Evolutionary conservation across 2,329 filamentous ascomycete genomes (phyloP), one percentile per base, ranked within the genome.

Genomic region (Penicillium sp.): DNA sequence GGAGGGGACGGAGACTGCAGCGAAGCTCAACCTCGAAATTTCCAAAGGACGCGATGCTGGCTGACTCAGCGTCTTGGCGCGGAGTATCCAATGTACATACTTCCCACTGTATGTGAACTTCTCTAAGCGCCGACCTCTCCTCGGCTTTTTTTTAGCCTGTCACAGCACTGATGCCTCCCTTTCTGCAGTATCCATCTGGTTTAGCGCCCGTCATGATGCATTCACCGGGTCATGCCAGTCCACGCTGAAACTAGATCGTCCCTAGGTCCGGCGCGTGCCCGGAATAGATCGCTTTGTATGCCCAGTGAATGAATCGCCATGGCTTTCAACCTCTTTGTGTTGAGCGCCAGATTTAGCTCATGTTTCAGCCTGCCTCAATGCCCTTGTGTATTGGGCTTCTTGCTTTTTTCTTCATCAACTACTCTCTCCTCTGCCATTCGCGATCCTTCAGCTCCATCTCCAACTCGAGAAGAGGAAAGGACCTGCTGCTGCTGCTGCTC

Each of bases 241-340:
- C 47, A 54, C 58, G 41, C 58, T 59, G 63, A 62, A 64, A 64
- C 59, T 59, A 51, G 49, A 34, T 41, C 32, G 46, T 53, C 51
- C 43, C 52, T 61, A 65, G 62, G 65, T 66, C 59, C 63, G 53
- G 69, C 69, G 70, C 68, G 56, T 71, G 58, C 64, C 57, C 45
- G 54, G 55, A 60, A 55, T 62, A 55, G 51, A 53, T 56, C 51
- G 36, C 52, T 61, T 57, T 60, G 56, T 56, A 29, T 26, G 8
- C 26, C 43, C 43, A 46, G 42, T 52, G 41, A 46, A 59, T 56
- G 52, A 24, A 21, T 37, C 20, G 39, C 27, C 29, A 42, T 20
- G 36, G 12, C 39, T 29, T 42, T 42, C 39, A 29, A 42, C 10
- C 46, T 48, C 36, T 51, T 61, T 54, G 44, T 41, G 15, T 23